These are phyloP conservation scores for Trametes pubescens DNA, from an alignment of 1,284 basidiomycete genomes.

Conservation along the genomic window DNA sequence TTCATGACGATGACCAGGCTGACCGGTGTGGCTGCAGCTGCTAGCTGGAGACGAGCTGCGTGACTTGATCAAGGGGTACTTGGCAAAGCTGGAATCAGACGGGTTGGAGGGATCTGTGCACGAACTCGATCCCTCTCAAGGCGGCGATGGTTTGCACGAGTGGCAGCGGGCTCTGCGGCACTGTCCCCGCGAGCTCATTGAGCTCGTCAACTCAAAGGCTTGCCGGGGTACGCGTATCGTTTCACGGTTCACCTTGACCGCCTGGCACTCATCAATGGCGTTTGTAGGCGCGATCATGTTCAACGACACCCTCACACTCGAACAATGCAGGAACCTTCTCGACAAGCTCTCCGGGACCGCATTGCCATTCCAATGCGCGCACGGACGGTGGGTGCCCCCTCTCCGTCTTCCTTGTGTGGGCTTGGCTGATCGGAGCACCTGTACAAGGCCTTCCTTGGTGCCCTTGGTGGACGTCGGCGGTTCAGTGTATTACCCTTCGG, in stretches of 20 bases:
- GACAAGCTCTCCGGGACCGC: conserved; percentile 70
- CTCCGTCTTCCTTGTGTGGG: neutral
- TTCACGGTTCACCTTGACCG: neutral
- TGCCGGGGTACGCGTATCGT: conserved; percentile 87
- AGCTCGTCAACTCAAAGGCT: conserved; percentile 91
- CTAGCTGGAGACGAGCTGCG: conserved; percentile 69
- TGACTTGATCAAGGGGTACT: conserved; percentile 70
- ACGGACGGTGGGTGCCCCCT: conserved; percentile 72
- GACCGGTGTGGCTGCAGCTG: conserved; percentile 53
- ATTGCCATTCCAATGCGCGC: conserved; percentile 94
- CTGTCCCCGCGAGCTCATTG: conserved; percentile 82
- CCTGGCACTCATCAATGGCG: neutral
- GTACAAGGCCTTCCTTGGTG: conserved; percentile 41
- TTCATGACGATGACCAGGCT: neutral
- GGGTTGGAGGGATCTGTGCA: conserved; percentile 29
- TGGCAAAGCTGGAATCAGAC: conserved; percentile 54
- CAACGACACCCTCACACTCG: conserved; percentile 77
- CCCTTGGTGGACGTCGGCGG: conserved; percentile 35
- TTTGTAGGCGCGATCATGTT: conserved; percentile 93
- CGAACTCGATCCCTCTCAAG: conserved; percentile 1
- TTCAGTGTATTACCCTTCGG: neutral
- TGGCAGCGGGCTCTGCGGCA: conserved; percentile 81
- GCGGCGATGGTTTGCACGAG: conserved; percentile 8
- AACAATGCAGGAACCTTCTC: conserved; percentile 79
- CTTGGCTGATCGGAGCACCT: neutral